Evolutionary conservation across 495 filamentous ascomycete species (phyloP), one percentile per base, ranked within the genome.

Genomic region (Trichoderma parareesei): DNA sequence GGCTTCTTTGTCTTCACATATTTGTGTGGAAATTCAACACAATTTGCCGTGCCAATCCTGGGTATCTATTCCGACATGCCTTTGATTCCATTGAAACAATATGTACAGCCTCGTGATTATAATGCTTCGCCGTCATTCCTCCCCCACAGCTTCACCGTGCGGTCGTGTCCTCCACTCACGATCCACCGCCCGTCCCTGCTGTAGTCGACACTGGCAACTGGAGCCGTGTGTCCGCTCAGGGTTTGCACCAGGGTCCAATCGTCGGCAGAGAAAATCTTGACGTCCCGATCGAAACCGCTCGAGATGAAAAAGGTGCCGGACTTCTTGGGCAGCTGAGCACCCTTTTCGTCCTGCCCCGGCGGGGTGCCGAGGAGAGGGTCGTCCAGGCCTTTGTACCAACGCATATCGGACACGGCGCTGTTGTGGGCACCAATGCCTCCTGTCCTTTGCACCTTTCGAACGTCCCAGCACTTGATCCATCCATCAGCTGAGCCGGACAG

Each of bases 391-490:
- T 95, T 92, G 76, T 88, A 98, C 91, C 94, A 98, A 65, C 93
- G 81, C 27, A 99, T 76, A 73, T 99, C 94, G 1, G 92, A 90
- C 7, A 99, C 93, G 14, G 93, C 87, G 62, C 91, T 92, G 64
- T 87, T 89, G 76, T 99, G 93, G 1, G 94, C 95, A 11, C 93
- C 94, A 61, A 99, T 89, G 0, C 87, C 88, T 10, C 90, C 93
- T 0, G 83, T 86, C 65, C 88, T 87, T 68, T 87, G 85, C 59
- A 97, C 92, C 72, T 92, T 91, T 3, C 94, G 86, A 59, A 98
- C 79, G 73, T 99, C 94, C 94, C 94, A 99, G 77, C 93, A 96
- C 73, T 97, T 98, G 64, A 94, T 87, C 84, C 93, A 96, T 5
- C 93, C 94, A 71, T 99, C 94, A 2, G 86, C 92, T n/a, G 90